These are phyloP conservation scores for Podaxis carcinomalis DNA, from an alignment of 768 basidiomycete species.

Conservation along the genomic window DNA sequence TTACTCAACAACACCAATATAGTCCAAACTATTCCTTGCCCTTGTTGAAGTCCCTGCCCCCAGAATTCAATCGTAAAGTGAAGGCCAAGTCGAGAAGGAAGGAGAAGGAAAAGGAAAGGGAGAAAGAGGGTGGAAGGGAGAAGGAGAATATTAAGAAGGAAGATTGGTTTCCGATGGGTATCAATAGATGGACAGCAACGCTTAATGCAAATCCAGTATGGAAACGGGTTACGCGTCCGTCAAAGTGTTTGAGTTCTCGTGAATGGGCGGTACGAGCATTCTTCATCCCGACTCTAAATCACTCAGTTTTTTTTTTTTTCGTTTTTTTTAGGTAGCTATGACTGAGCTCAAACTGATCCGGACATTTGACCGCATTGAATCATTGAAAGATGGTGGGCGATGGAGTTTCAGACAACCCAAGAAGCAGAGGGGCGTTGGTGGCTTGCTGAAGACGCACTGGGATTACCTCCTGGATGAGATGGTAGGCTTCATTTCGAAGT, in stretches of 20 bases:
- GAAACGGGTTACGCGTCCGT: conserved; percentile 62
- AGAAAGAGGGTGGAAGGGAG: conserved; percentile 40
- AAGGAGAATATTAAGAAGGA: conserved; percentile 45
- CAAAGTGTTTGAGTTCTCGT: conserved; percentile 73
- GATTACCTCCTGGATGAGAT: conserved; percentile 96
- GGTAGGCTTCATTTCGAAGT: conserved; percentile 42
- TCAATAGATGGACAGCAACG: conserved; percentile 70
- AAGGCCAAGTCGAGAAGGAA: conserved; percentile 29
- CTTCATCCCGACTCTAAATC: not conserved
- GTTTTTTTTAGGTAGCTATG: conserved; percentile 58
- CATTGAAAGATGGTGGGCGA: conserved; percentile 68
- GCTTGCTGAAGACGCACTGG: conserved; percentile 82
- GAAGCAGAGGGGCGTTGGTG: conserved; percentile 80
- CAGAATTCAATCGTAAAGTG: conserved; percentile 45
- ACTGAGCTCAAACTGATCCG: conserved; percentile 74
- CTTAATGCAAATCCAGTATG: conserved; percentile 74
- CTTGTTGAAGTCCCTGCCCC: conserved; percentile 47
- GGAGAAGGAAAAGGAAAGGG: conserved; percentile 50
- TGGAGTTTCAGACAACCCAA: conserved; percentile 97
- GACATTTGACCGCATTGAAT: conserved; percentile 81
- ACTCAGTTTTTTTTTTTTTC: conserved; percentile 3
- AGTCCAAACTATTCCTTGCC: conserved; percentile 51
- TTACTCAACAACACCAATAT: conserved; percentile 33
- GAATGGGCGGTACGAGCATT: conserved; percentile 75
- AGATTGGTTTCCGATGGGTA: conserved; percentile 62